Evolutionary conservation across 1,284 basidiomycete species (phyloP).

Genomic region (Phellinidium pouzarii): DNA sequence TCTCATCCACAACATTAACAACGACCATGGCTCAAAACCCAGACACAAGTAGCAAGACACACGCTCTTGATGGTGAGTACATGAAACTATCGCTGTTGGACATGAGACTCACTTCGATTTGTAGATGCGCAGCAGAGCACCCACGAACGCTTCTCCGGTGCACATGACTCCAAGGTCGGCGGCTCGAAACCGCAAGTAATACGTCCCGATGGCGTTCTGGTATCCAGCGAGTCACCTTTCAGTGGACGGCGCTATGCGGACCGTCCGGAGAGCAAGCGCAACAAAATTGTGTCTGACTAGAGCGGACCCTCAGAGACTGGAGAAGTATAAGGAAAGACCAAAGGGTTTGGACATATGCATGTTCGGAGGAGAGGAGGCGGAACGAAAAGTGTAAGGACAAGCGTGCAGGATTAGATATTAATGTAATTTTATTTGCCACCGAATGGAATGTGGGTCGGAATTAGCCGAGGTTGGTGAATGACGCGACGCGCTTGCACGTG

Average conservation of each 20-base stretch:
- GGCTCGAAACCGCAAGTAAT: no score
- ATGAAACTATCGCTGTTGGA: neutral
- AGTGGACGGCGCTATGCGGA: conserved; percentile 12
- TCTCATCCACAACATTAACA: neutral
- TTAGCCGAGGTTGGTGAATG: neutral
- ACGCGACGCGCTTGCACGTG: neutral
- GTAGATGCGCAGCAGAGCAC: neutral
- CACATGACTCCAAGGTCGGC: neutral
- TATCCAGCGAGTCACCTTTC: neutral
- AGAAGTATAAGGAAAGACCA: conserved; percentile 6
- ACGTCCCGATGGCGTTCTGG: conserved; percentile 2
- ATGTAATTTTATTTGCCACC: neutral
- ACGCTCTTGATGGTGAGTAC: neutral
- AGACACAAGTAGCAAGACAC: neutral
- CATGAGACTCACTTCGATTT: neutral
- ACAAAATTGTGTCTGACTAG: neutral
- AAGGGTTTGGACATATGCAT: conserved; percentile 6
- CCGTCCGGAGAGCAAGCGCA: conserved; percentile 14
- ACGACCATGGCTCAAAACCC: neutral
- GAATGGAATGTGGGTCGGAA: no score
- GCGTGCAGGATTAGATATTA: neutral
- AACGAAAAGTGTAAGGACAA: neutral
- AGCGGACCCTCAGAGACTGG: neutral
- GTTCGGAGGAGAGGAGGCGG: conserved; percentile 12
- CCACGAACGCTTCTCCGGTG: neutral